Base-by-base conservation (phyloP, 768 basidiomycete species). In the Lactarius psammicola region DNA sequence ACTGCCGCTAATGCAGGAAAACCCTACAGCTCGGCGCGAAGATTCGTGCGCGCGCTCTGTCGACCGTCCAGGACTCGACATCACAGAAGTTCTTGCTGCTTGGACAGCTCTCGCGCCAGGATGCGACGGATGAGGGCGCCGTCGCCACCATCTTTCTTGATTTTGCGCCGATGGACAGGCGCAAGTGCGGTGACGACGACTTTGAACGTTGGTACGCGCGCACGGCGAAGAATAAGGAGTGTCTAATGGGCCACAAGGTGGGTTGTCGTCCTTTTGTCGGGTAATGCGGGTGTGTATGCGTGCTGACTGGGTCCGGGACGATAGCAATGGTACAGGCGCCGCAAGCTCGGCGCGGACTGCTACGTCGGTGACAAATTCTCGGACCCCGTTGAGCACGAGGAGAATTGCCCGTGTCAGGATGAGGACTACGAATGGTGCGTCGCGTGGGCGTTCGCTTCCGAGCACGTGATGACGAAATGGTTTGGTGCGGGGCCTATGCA, bases 221-320 rank as follows among this genome's bases (percentile, higher is more conserved):
- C 44, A 78, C 82, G 18, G 79, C 75, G n/a, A 80, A 77, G 18
- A 82, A 82, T 56, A 80, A 81, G 40, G 84, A 92, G 69, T 98
- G 96, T 75, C 76, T 98, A 28, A 95, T 98, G 93, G 96, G 96
- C 0, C 93, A 92, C 73, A 94, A 91, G 84, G 93, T 92, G 60
- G 57, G 81, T 10, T 51, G 26, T 26, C 13, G 23, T 23, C 11
- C 11, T 26, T 51, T 13, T 49, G 6, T 23, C 18, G 7, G 40
- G 46, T 13, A 10, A 8, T n/a, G 42, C 26, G 38, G 9, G 23
- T 36, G n/a, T 56, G 20, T 18, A 23, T 23, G 8, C 0, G 8
- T 54, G 38, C 33, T 61, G 44, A 65, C n/a, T 17, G 20, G 23
- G 10, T 8, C 49, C n/a, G n/a, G 49, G 49, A 51, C 42, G 42